Evolutionary conservation across 139 green algal genomes (phyloP).

Genomic region (Chlorella sp.): DNA sequence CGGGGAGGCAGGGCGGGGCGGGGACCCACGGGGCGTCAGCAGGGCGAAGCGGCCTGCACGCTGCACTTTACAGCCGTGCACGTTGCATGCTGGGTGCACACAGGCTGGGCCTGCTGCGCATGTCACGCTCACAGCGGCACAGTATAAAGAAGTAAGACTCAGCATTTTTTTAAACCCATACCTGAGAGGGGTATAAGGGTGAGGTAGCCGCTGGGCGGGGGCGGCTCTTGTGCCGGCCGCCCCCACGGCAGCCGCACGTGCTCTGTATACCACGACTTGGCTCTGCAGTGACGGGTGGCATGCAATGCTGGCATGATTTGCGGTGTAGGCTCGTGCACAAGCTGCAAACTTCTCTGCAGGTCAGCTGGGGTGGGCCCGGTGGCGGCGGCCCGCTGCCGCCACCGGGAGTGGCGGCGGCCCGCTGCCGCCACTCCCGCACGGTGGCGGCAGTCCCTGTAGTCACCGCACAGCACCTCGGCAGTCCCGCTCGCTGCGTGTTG

Average conservation of each 20-base stretch:
- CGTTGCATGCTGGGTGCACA: neutral
- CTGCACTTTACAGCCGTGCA: neutral
- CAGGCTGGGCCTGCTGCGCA: neutral
- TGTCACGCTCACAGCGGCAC: no score
- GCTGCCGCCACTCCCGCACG: no score
- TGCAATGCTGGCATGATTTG: no score
- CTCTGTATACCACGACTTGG: neutral
- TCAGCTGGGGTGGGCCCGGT: no score
- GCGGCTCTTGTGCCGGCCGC: constrained; percentile 11
- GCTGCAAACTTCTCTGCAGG: no score
- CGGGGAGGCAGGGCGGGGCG: neutral
- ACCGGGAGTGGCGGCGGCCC: no score
- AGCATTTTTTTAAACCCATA: neutral
- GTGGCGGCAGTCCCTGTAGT: no score
- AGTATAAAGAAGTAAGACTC: neutral
- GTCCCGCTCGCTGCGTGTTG: neutral
- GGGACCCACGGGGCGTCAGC: no score
- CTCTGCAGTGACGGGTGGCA: neutral
- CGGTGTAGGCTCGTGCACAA: no score
- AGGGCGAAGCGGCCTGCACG: neutral
- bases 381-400: no score
- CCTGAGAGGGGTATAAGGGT: constrained; percentile 76
- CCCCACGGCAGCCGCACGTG: constrained; percentile 4
- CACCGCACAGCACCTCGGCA: no score
- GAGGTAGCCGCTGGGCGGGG: constrained; percentile 61